Evolutionary conservation across 2,329 filamentous ascomycete genomes (phyloP).

Genomic region (Cytospora piceae): DNA sequence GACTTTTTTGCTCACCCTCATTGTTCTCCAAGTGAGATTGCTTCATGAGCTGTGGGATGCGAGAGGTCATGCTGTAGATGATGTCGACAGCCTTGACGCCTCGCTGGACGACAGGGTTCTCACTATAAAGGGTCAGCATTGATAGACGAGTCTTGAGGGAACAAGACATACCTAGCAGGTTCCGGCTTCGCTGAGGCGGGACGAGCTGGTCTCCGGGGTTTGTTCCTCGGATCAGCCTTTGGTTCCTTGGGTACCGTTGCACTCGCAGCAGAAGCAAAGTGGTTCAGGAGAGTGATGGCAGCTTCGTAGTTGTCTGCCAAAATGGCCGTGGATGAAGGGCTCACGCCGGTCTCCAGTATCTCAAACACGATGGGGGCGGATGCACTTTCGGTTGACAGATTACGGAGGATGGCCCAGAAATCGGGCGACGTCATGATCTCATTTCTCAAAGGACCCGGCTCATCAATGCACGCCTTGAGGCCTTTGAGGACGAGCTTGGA

Average conservation of each 20-base stretch:
- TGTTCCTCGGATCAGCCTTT: constrained; percentile 58
- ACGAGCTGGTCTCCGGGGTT: constrained; percentile 37
- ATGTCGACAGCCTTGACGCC: constrained; percentile 81
- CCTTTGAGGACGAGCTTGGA: constrained; percentile 78
- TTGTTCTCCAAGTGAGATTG: constrained; percentile 89
- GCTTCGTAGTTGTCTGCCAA: constrained; percentile 96
- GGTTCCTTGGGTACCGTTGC: constrained; percentile 73
- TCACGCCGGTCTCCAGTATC: constrained; percentile 79
- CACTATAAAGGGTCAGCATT: constrained; percentile 47
- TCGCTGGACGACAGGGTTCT: constrained; percentile 73
- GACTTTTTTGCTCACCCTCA: constrained; percentile 61
- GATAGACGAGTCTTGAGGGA: constrained; percentile 28
- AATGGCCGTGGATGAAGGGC: constrained; percentile 76
- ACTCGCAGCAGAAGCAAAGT: constrained; percentile 84
- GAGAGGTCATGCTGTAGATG: constrained; percentile 78
- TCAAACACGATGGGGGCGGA: constrained; percentile 81
- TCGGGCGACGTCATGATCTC: constrained; percentile 96
- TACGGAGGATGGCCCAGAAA: constrained; percentile 90
- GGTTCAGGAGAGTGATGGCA: constrained; percentile 80
- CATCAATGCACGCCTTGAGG: constrained; percentile 76
- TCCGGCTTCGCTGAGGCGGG: constrained; percentile 50
- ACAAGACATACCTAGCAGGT: constrained; percentile 57
- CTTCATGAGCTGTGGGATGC: constrained; percentile 85
- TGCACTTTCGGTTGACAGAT: constrained; percentile 69
- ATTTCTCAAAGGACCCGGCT: constrained; percentile 77